Evolutionary conservation across 2,329 filamentous ascomycete species (phyloP).

Genomic region (Calonectria pseudoreteaudii): DNA sequence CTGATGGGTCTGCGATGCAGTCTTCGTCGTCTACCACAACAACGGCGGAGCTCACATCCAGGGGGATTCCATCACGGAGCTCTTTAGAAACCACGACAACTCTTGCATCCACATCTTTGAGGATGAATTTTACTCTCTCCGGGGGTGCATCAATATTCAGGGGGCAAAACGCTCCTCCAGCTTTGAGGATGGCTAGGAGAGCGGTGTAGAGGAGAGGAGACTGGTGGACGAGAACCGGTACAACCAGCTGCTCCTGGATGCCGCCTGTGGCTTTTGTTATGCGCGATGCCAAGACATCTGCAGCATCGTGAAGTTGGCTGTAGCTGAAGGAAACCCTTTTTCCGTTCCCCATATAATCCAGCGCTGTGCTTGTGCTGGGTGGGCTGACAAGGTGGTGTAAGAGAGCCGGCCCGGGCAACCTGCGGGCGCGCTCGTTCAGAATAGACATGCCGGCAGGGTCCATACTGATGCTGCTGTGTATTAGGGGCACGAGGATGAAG

Average conservation of each 20-base stretch:
- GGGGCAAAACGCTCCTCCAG: slow-evolving; percentile 88
- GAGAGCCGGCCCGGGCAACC: slow-evolving; percentile 57
- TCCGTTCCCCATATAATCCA: slow-evolving; percentile 47
- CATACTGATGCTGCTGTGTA: slow-evolving; percentile 36
- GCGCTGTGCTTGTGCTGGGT: slow-evolving; percentile 41
- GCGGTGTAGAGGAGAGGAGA: slow-evolving; percentile 82
- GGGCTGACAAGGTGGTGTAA: slow-evolving; percentile 71
- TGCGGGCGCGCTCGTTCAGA: slow-evolving; percentile 57
- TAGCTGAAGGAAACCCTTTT: slow-evolving; percentile 67
- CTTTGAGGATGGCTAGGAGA: slow-evolving; percentile 81
- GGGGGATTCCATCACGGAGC: slow-evolving; percentile 55
- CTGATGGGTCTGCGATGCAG: not conserved
- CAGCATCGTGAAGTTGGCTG: slow-evolving; percentile 67
- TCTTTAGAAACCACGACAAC: slow-evolving; percentile 74
- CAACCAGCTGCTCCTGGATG: slow-evolving; percentile 57
- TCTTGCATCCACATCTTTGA: slow-evolving; percentile 78
- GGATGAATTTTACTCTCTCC: slow-evolving; percentile 83
- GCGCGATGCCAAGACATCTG: slow-evolving; percentile 65
- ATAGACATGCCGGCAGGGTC: slow-evolving; percentile 53
- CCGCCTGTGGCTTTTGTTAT: slow-evolving; percentile 48
- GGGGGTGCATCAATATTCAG: slow-evolving; percentile 81
- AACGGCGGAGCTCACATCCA: slow-evolving; percentile 46
- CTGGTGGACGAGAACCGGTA: slow-evolving; percentile 84
- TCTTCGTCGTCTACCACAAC: slow-evolving; percentile 51
- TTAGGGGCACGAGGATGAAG: not conserved